Base-by-base conservation (phyloP, 2,329 filamentous ascomycete genomes). In the Monosporascus sp. region DNA sequence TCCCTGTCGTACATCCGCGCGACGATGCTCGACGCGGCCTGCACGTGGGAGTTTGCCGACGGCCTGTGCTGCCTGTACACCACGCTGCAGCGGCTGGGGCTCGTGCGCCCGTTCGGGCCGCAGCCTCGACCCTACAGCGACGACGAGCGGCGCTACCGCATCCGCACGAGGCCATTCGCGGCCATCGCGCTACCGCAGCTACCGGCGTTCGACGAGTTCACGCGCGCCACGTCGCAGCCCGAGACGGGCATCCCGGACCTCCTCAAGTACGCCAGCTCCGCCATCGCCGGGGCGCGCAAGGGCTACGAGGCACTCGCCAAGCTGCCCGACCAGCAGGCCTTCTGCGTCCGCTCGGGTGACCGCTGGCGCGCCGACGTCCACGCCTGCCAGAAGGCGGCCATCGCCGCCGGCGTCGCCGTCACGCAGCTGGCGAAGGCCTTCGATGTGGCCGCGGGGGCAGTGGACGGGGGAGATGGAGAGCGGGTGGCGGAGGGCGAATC, bases 111-210 rank as follows among this genome's bases (percentile, higher is more conserved):
- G n/a, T 44, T 20, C 41, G 71, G 75, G 49, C 53, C 72, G 0
- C 80, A 77, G 5, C 68, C 70, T 0, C 74, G 82, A 1, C 85
- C 87, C 0, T 95, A 91, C 66, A 82, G 85, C 53, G 81, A 80
- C 17, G 81, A 88, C 53, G 71, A 77, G 35, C 73, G 91, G 5
- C 84, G 90, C 14, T 92, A 94, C 68, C 88, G 94, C 60, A 73
- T 95, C 9, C 87, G 92, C 54, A 94, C 96, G 89, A 89, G 88
- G 63, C 89, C 91, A 0, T 96, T 95, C 64, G 75, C 86, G 1
- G 68, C 74, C 7, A 80, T 96, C 52, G 79, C 81, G 9, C 76
- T 89, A 2, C 88, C 90, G 0, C 80, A 84, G 55, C 75, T 89
- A 14, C 84, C 88, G 0, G 72, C 80, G 0, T 87, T 82, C 57